phyloP scores from a whole-genome alignment of 306 rosid genomes.

The Crataegus laevigata region DNA sequence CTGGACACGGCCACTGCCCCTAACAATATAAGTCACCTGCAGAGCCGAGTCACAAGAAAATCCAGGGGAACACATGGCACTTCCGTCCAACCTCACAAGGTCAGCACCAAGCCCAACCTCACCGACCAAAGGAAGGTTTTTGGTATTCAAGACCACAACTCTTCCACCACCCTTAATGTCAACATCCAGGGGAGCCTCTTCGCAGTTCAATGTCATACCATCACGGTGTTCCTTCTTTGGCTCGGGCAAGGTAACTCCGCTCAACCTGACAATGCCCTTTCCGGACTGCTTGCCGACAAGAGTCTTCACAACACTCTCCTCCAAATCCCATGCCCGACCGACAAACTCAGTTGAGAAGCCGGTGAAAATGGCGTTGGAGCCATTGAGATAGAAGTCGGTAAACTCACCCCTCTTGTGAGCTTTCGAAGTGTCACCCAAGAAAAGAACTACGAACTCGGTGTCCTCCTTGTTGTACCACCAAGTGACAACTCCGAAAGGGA shows the following conservation, averaged over 20 bases:
- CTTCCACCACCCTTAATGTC: conserved; percentile 69
- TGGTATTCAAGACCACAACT: conserved; percentile 71
- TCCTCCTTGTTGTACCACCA: conserved; percentile 84
- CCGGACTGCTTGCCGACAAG: conserved; percentile 52
- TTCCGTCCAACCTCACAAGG: conserved; percentile 66
- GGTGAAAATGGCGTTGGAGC: conserved; percentile 64
- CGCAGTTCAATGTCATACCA: conserved; percentile 66
- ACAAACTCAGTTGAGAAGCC: conserved; percentile 73
- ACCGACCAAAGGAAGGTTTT: conserved; percentile 77
- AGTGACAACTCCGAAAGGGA: conserved; percentile 74
- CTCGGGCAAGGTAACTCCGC: conserved; percentile 37
- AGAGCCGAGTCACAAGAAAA: conserved; percentile 75
- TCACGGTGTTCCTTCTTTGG: conserved; percentile 47
- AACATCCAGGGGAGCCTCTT: conserved; percentile 73
- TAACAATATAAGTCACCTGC: conserved; percentile 71
- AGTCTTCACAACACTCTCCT: conserved; percentile 37
- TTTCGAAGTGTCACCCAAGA: conserved; percentile 67
- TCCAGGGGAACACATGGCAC: conserved; percentile 81
- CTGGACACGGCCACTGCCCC: conserved; percentile 69
- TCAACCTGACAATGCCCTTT: conserved; percentile 47
- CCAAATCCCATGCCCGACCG: conserved; percentile 71
- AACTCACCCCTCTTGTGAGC: conserved; percentile 82
- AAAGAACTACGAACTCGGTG: conserved; percentile 57
- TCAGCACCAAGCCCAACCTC: conserved; percentile 77
- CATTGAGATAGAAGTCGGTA: conserved; percentile 57